These are phyloP conservation scores for Monosporascus sp. DNA, from an alignment of 2,329 filamentous ascomycete genomes.

Conservation along the genomic window DNA sequence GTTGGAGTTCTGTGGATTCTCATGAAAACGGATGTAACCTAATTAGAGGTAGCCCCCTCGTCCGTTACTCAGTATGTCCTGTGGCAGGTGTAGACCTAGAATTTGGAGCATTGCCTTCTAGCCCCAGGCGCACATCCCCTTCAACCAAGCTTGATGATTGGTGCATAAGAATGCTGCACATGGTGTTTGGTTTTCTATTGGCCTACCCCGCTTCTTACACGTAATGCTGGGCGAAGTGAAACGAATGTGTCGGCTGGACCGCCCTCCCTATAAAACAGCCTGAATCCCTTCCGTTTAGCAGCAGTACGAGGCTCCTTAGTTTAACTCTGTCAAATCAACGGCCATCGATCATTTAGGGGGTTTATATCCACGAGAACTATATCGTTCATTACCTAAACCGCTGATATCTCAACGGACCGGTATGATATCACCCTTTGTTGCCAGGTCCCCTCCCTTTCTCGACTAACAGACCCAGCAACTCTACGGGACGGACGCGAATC, in stretches of 20 bases:
- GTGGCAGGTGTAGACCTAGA: neutral
- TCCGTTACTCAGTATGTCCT: neutral
- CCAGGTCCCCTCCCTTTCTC: neutral
- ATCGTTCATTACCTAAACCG: neutral
- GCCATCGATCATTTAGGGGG: neutral
- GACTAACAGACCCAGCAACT: slow-evolving; percentile 3
- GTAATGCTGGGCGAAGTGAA: neutral
- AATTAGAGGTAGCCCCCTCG: neutral
- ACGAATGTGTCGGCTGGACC: neutral
- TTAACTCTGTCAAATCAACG: slow-evolving; percentile 1
- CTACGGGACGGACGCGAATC: slow-evolving; percentile 7
- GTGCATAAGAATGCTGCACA: slow-evolving; percentile 16
- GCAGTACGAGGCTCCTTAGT: slow-evolving; percentile 1
- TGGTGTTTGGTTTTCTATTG: slow-evolving; percentile 16
- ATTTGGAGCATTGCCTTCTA: neutral
- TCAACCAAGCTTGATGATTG: slow-evolving; percentile 17
- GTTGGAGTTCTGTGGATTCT: too few species aligned
- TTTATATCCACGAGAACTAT: too few species aligned
- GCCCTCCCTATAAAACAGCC: slow-evolving; percentile 10
- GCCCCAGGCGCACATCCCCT: slow-evolving; percentile 12
- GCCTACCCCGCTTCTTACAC: slow-evolving; percentile 25
- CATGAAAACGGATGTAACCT: neutral
- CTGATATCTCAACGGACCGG: neutral
- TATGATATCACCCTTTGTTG: neutral
- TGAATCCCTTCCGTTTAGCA: neutral